These are phyloP conservation scores for Sporothrix sp. DNA, from an alignment of 2,329 filamentous ascomycete species.

Conservation along the genomic window DNA sequence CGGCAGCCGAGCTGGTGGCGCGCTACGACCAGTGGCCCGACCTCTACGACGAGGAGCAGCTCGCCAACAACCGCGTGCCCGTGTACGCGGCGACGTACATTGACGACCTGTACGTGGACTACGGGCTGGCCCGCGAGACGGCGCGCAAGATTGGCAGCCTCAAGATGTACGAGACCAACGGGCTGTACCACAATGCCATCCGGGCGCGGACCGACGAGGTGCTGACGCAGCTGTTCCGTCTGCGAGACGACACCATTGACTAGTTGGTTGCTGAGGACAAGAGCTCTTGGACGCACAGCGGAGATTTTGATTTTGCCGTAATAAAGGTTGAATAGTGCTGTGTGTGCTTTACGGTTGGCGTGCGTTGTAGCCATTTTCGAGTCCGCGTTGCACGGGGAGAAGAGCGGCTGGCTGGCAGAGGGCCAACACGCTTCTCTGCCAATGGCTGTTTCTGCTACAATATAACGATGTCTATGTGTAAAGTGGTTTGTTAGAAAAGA, in stretches of 20 bases:
- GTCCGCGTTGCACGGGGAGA: too few species aligned
- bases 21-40: conserved; percentile 57
- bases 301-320: background rate
- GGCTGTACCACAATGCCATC: conserved; percentile 78
- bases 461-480: too few species aligned
- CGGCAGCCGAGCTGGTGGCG: conserved; percentile 63
- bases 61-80: conserved; percentile 69
- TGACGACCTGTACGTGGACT: conserved; percentile 91
- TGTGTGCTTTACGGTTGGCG: too few species aligned
- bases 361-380: too few species aligned
- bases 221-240: conserved; percentile 61
- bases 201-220: conserved; percentile 66
- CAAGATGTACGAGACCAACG: conserved; percentile 77
- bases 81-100: conserved; percentile 76
- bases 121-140: conserved; percentile 61
- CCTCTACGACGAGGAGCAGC: conserved; percentile 65
- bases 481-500: too few species aligned
- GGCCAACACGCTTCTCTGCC: too few species aligned
- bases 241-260: conserved; percentile 61
- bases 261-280: conserved; percentile 23
- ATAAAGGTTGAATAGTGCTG: too few species aligned
- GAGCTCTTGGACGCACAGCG: background rate
- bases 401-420: too few species aligned
- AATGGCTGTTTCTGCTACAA: too few species aligned
- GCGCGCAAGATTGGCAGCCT: conserved; percentile 63